Evolutionary conservation across 306 rosid genomes (phyloP).

Genomic region (Urtica urens): DNA sequence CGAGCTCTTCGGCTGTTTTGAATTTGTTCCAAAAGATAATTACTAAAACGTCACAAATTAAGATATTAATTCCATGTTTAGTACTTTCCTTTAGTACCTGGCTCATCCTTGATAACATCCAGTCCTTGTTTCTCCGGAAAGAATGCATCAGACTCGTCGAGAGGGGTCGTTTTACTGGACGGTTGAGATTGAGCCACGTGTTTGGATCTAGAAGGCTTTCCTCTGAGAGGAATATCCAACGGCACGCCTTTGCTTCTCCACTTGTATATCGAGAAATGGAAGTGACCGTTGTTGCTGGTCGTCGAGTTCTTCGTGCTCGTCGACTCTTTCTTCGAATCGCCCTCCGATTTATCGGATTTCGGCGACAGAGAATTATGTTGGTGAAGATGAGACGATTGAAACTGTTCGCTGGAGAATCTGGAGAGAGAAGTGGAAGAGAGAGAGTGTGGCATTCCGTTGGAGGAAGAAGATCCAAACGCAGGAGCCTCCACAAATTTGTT

Average conservation of each 20-base stretch:
- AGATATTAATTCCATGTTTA: no score
- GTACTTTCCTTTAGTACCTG: no score
- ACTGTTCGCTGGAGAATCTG: slow-evolving; percentile 41
- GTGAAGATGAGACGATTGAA: slow-evolving; percentile 23
- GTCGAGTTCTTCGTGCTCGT: slow-evolving; percentile 28
- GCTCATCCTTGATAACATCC: no score
- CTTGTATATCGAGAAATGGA: slow-evolving; percentile 91
- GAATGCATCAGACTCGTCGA: no score
- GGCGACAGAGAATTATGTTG: slow-evolving; percentile 24
- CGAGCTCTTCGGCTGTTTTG: slow-evolving; percentile 19
- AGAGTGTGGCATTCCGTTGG: slow-evolving; percentile 27
- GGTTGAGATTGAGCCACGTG: slow-evolving; percentile 27
- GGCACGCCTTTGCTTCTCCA: slow-evolving; percentile 91
- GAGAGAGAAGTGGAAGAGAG: slow-evolving; percentile 34
- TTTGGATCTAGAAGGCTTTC: slow-evolving; percentile 44
- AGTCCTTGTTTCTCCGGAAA: no score
- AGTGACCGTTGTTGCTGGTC: slow-evolving; percentile 29
- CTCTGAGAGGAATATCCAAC: slow-evolving; percentile 42
- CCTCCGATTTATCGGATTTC: slow-evolving; percentile 24
- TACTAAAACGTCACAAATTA: no score
- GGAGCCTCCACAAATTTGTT: slow-evolving; percentile 42
- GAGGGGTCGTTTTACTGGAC: no score
- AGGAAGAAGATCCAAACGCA: slow-evolving; percentile 38
- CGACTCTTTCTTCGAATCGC: slow-evolving; percentile 23
- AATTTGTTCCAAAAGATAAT: no score